phyloP scores from a whole-genome alignment of 306 rosid species.

The Citrullus colocynthis region DNA sequence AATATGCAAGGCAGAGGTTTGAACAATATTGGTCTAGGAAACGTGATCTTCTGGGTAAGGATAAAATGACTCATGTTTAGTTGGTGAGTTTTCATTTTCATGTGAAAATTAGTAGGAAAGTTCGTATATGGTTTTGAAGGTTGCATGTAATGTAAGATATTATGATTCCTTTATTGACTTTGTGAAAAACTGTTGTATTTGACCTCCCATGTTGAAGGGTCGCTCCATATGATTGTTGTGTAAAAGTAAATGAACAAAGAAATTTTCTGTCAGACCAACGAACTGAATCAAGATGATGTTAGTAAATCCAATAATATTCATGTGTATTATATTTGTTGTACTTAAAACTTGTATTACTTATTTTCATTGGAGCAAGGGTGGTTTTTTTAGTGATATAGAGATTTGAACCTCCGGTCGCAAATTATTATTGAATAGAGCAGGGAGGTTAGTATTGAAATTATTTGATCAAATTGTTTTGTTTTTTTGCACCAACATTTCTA shows the following conservation, averaged over 20 bases:
- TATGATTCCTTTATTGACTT: not conserved
- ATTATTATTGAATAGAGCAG: no score
- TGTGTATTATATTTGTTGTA: not conserved
- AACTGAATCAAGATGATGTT: not conserved
- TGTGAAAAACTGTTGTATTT: not conserved
- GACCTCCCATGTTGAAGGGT: not conserved
- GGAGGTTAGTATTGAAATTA: no score
- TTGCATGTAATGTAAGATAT: not conserved
- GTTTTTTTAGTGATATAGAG: no score
- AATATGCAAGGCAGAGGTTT: constrained; percentile 75
- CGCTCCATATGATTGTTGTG: not conserved
- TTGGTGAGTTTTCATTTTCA: not conserved
- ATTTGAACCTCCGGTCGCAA: no score
- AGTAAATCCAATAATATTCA: not conserved
- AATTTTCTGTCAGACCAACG: not conserved
- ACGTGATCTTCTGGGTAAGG: constrained; percentile 33
- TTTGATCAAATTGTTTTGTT: no score
- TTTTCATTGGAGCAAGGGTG: no score
- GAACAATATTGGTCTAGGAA: constrained; percentile 69
- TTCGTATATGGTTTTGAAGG: not conserved
- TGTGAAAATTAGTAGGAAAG: not conserved
- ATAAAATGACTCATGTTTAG: constrained; percentile 17
- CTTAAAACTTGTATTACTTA: no score
- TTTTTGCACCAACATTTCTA: no score
- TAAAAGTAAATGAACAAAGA: not conserved